Percentiles rank a stretch among this genome's conserved stretches.
These are phyloP conservation scores for Luzula sylvatica DNA, from an alignment of 176 grass and related monocot genomes.

Conservation along the genomic window DNA sequence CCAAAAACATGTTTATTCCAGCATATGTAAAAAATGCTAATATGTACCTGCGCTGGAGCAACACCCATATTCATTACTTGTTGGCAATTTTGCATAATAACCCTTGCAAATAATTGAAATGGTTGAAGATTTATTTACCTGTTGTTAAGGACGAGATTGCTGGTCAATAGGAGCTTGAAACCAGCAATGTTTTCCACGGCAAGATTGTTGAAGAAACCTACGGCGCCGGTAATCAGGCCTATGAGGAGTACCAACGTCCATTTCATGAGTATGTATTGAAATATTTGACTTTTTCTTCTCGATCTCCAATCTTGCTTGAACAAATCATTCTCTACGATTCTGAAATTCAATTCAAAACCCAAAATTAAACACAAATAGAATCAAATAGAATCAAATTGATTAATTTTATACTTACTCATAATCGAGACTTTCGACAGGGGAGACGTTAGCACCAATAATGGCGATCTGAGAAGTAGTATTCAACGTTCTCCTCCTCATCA, in stretches of 20 bases:
- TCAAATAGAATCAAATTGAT: background rate
- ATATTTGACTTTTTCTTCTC: conserved; percentile 81
- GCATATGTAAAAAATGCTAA: conserved; percentile 61
- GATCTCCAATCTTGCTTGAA: conserved; percentile 94
- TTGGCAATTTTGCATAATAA: no score
- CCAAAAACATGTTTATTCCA: conserved; percentile 65
- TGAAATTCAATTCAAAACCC: conserved; percentile 16
- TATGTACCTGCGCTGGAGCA: conserved; percentile 81
- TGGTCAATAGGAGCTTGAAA: conserved; percentile 70
- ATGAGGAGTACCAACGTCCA: conserved; percentile 85
- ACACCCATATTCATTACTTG: conserved; percentile 22
- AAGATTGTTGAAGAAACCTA: conserved; percentile 87
- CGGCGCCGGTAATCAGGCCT: conserved; percentile 63
- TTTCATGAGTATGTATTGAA: conserved; percentile 84
- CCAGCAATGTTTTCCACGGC: conserved; percentile 96
- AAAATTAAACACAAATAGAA: background rate
- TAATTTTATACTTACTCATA: conserved; percentile 47
- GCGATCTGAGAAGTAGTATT: conserved; percentile 91
- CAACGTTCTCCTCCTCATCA: conserved; percentile 59
- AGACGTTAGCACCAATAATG: conserved; percentile 79
- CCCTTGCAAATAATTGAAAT: background rate
- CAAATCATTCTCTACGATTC: conserved; percentile 86
- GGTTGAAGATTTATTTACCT: conserved; percentile 57
- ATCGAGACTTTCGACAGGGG: conserved; percentile 75
- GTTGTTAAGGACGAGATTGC: conserved; percentile 62